Evolutionary conservation across 2,329 filamentous ascomycete species (phyloP), one percentile per base, ranked within the genome.

Genomic region (Trichoderma sp.): DNA sequence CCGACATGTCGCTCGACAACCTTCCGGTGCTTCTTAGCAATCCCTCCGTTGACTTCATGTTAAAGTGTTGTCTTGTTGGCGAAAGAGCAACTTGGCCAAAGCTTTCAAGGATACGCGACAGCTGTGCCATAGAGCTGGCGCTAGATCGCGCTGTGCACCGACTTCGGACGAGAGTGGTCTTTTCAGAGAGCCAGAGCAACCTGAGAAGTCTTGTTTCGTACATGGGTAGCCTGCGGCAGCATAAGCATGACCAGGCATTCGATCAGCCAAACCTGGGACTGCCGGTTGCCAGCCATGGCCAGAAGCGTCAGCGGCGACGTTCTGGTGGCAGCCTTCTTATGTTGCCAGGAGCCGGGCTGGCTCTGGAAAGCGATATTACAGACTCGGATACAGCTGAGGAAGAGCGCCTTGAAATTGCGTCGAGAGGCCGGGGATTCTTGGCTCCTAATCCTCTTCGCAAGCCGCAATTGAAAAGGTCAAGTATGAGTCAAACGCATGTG

Each of bases 51-150:
- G 92, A 94, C 5, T 98, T 97, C 77, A 97, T 98, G 92, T 79
- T 91, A 5, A 86, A 91, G 58, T 91, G 92, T 10, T 92, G 92
- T 74, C 82, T 93, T 7, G 86, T 88, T 31, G 95, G 95, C 7
- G 92, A 97, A 79, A 86, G 90, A 69, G 94, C 95, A 3, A 97
- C 94, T 0, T 98, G 94, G 95, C 94, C 94, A 0, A 94, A 94
- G 77, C 82, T 98, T 11, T 91, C 91, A 72, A 89, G 93, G 14
- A 92, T 98, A 74, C 86, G 92, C 49, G 96, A 97, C 75, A 91
- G 94, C 67, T 93, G 93, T 74, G 92, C 94, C 3, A 93, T 97
- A 67, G 95, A 98, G 77, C 82, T 97, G 58, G 93, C 94, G 4
- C 82, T 98, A 1, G 92, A 96, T 76, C 85, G 87, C 24, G 91